Evolutionary conservation across 495 filamentous ascomycete genomes (phyloP).

Genomic region (Penicillium odoratum): DNA sequence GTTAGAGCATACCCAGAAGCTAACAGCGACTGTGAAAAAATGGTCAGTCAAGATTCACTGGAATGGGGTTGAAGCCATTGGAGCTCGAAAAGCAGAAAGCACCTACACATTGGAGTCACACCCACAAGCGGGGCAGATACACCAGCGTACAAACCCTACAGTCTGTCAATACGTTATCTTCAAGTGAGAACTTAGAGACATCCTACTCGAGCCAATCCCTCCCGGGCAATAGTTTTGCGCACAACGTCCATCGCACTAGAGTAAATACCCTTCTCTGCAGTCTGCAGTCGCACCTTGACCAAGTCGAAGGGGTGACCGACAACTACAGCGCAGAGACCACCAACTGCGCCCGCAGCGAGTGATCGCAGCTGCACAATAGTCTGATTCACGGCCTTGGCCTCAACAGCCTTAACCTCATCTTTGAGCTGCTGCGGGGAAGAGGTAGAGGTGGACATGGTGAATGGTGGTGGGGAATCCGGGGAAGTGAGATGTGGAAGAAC

Average conservation of each 20-base stretch:
- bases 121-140: conserved; percentile 92
- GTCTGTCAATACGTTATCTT: not conserved
- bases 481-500: not conserved
- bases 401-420: conserved; percentile 35
- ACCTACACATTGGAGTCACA: conserved; percentile 98
- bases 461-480: not conserved
- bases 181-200: not conserved
- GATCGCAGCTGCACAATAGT: conserved; percentile 64
- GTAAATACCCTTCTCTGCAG: conserved; percentile 91
- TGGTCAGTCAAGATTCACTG: conserved; percentile 9
- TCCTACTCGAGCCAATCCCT: conserved; percentile 69
- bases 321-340: conserved; percentile 89
- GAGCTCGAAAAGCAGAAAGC: conserved; percentile 11
- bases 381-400: conserved; percentile 44
- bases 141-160: conserved; percentile 88
- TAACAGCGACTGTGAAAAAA: conserved; percentile 74
- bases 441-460: conserved; percentile 29
- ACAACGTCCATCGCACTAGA: conserved; percentile 89
- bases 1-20: conserved; percentile 67
- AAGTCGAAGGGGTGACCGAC: conserved; percentile 96
- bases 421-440: conserved; percentile 34
- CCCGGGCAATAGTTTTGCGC: conserved; percentile 78
- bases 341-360: conserved; percentile 85
- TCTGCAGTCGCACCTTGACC: conserved; percentile 96
- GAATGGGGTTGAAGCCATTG: not conserved